Evolutionary conservation across 2,329 filamentous ascomycete genomes (phyloP).

Genomic region (Meredithiella fracta): DNA sequence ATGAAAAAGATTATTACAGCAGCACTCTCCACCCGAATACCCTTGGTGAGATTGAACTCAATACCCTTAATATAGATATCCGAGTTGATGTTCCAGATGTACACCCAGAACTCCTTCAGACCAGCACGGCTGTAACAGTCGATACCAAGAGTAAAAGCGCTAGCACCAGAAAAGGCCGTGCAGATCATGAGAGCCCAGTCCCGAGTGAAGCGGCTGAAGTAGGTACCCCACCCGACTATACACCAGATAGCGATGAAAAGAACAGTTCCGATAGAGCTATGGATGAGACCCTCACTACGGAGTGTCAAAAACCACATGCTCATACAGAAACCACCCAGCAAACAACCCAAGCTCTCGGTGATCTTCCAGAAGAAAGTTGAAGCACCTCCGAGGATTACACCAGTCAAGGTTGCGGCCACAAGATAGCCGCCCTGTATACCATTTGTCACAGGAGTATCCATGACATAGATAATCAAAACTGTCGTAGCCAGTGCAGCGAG

Average conservation of each 20-base stretch:
- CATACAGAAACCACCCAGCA: slow-evolving; percentile 72
- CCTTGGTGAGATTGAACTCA: slow-evolving; percentile 73
- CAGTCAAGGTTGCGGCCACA: slow-evolving; percentile 58
- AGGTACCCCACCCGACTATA: slow-evolving; percentile 51
- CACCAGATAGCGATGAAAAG: slow-evolving; percentile 64
- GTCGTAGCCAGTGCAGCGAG: slow-evolving; percentile 56
- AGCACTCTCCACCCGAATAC: slow-evolving; percentile 72
- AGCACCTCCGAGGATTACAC: slow-evolving; percentile 54
- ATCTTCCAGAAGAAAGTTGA: slow-evolving; percentile 70
- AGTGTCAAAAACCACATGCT: slow-evolving; percentile 83
- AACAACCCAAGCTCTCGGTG: slow-evolving; percentile 63
- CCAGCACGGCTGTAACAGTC: slow-evolving; percentile 85
- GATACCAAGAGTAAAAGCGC: slow-evolving; percentile 62
- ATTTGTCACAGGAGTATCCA: slow-evolving; percentile 58
- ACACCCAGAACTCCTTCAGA: slow-evolving; percentile 90
- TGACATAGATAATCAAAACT: slow-evolving; percentile 76
- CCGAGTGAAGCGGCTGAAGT: slow-evolving; percentile 62
- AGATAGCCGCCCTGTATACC: slow-evolving; percentile 76
- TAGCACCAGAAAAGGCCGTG: slow-evolving; percentile 70
- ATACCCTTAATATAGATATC: slow-evolving; percentile 57
- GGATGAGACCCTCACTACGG: slow-evolving; percentile 57
- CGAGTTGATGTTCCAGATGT: slow-evolving; percentile 70
- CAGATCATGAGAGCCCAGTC: slow-evolving; percentile 60
- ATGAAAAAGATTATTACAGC: slow-evolving; percentile 58
- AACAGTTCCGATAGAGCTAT: slow-evolving; percentile 42